Evolutionary conservation across 805 yeast genomes (phyloP).

Genomic region (Kregervanrija delftensis): DNA sequence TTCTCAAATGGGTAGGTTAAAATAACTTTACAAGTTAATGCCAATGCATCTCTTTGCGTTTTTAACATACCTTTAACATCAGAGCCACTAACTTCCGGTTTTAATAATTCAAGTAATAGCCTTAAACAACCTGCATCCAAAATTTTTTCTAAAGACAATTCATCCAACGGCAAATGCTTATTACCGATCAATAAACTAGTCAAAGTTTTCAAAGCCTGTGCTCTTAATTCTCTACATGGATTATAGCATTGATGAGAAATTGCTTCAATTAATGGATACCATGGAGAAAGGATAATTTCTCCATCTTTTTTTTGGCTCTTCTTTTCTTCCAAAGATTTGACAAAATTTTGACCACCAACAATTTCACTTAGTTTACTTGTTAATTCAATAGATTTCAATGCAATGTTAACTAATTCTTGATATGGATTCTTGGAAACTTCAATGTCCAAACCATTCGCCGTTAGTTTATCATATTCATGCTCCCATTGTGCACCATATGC

Average conservation of each 20-base stretch:
- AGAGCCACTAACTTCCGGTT: slow-evolving; percentile 54
- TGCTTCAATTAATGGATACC: slow-evolving; percentile 69
- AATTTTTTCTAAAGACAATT: slow-evolving; percentile 42
- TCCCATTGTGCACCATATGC: slow-evolving; percentile 76
- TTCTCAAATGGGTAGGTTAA: slow-evolving; percentile 25
- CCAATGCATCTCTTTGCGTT: slow-evolving; percentile 63
- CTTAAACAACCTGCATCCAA: slow-evolving; percentile 76
- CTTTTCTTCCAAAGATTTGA: slow-evolving; percentile 24
- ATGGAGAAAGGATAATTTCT: slow-evolving; percentile 23
- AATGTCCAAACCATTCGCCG: slow-evolving; percentile 36
- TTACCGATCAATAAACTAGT: slow-evolving; percentile 43
- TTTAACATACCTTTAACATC: slow-evolving; percentile 57
- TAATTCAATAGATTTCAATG: slow-evolving; percentile 54
- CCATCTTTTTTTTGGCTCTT: slow-evolving; percentile 4
- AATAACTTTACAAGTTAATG: slow-evolving; percentile 53
- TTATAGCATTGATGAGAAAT: slow-evolving; percentile 85
- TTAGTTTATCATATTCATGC: slow-evolving; percentile 45
- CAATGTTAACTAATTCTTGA: slow-evolving; percentile 48
- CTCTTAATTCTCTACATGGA: slow-evolving; percentile 73
- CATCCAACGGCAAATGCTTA: slow-evolving; percentile 26
- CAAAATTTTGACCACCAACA: slow-evolving; percentile 27
- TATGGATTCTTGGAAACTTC: slow-evolving; percentile 38
- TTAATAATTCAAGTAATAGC: slow-evolving; percentile 55
- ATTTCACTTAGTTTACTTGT: slow-evolving; percentile 45
- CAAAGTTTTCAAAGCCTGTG: slow-evolving; percentile 55